A percentile compares a stretch with the other conserved stretches of the same genome.
phyloP scores from a whole-genome alignment of 2,329 filamentous ascomycete genomes.

The Metarhizium brunneum region DNA sequence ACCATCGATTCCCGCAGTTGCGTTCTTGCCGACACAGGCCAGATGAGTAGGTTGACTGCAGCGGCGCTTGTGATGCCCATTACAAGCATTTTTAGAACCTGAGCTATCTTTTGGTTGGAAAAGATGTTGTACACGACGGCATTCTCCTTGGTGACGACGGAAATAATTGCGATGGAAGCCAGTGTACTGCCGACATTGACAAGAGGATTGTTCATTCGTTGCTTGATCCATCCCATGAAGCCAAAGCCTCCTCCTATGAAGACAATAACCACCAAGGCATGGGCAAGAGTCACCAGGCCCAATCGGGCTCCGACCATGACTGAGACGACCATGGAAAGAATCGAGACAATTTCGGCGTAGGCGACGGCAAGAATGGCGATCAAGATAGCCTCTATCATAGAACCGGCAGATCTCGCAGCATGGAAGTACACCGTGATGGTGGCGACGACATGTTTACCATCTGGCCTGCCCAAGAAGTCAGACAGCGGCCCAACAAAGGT shows the following conservation, averaged over 20 bases:
- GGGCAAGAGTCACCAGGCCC: slow-evolving; percentile 59
- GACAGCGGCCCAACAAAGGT: slow-evolving; percentile 69
- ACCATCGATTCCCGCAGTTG: slow-evolving; percentile 63
- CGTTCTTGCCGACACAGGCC: slow-evolving; percentile 63
- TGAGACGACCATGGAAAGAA: slow-evolving; percentile 74
- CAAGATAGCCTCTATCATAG: slow-evolving; percentile 73
- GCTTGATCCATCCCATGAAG: slow-evolving; percentile 75
- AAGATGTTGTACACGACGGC: slow-evolving; percentile 69
- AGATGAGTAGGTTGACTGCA: slow-evolving; percentile 61
- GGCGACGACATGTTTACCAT: slow-evolving; percentile 84
- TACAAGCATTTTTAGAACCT: slow-evolving; percentile 64
- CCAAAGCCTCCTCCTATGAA: slow-evolving; percentile 77
- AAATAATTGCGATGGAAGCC: slow-evolving; percentile 75
- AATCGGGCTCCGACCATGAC: slow-evolving; percentile 61
- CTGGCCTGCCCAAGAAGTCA: slow-evolving; percentile 64
- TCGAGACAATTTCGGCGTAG: slow-evolving; percentile 57
- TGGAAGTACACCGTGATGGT: slow-evolving; percentile 90
- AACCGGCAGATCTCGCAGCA: slow-evolving; percentile 70
- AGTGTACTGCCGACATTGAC: slow-evolving; percentile 77
- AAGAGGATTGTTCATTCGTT: slow-evolving; percentile 61
- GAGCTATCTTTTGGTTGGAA: slow-evolving; percentile 44
- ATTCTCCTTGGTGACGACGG: slow-evolving; percentile 77
- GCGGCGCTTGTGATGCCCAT: slow-evolving; percentile 66
- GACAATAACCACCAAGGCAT: slow-evolving; percentile 64
- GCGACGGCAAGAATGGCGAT: slow-evolving; percentile 65